These are phyloP conservation scores for Komagataella ulmi DNA, from an alignment of 805 yeast species.

Conservation along the genomic window DNA sequence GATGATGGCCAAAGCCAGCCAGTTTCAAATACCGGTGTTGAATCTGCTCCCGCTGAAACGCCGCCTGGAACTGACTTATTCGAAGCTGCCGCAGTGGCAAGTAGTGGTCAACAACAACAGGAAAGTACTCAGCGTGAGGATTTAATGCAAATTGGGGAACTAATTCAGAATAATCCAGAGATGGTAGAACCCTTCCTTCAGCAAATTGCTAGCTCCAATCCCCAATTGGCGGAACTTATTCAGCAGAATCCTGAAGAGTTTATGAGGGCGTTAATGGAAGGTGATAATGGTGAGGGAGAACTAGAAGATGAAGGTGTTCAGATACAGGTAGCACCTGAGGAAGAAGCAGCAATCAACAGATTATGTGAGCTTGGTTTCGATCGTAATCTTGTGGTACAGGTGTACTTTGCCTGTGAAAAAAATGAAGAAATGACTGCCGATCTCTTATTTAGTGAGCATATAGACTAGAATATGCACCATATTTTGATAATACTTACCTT, in stretches of 20 bases:
- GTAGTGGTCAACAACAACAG: constrained; percentile 11
- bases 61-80: constrained; percentile 28
- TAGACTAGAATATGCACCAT: constrained; percentile 9
- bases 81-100: constrained; percentile 35
- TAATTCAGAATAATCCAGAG: constrained; percentile 78
- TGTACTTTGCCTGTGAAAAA: constrained; percentile 95
- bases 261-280: constrained; percentile 56
- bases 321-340: constrained; percentile 63
- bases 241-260: constrained; percentile 86
- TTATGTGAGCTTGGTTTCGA: constrained; percentile 91
- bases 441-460: constrained; percentile 57
- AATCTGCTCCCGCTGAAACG: constrained; percentile 8
- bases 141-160: constrained; percentile 53
- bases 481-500: not conserved
- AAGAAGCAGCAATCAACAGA: constrained; percentile 79
- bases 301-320: constrained; percentile 32
- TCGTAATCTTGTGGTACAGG: constrained; percentile 76
- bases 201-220: constrained; percentile 69
- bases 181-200: constrained; percentile 74
- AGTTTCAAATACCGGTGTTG: not conserved
- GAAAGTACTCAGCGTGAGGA: constrained; percentile 17
- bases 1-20: constrained; percentile 1
- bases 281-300: constrained; percentile 28
- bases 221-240: constrained; percentile 71
- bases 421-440: constrained; percentile 96